Base-by-base conservation (phyloP, 1,139 yeast genomes). In the Scheffersomyces quercinus region DNA sequence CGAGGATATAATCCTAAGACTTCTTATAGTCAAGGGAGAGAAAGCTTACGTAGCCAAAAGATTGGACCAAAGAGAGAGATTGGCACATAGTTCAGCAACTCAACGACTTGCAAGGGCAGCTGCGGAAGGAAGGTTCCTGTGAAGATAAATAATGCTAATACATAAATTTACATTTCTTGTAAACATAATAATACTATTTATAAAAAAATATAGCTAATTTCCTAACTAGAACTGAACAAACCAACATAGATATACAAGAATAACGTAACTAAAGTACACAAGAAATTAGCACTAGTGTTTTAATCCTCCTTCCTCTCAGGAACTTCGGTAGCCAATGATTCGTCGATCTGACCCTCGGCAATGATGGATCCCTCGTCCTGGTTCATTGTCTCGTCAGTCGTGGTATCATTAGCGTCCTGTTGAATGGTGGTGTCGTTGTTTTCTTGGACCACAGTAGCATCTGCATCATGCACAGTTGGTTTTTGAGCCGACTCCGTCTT, bases 1-100 rank as follows among this genome's bases (percentile, higher is more conserved):
- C 5, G 90, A 87, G 53, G 88, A 88, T 56, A 77, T 86, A 10
- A 77, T 87, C 28, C 65, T 88, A 44, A 70, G 95, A 41, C 73
- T 86, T 24, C 62, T 88, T 33, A 59, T 76, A n/a, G 59, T 73
- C 13, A 65, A 65, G 48, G 77, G 68, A 38, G 72, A 73, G 38
- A 72, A 68, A 46, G 56, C 65, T 3, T 75, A 61, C 54, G 81
- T 86, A 3, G 74, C 81, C 7, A 68, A 74, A 49, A 69, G 89
- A 42, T 58, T 87, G 38, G 80, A 77, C 20, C 85, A 82, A 54
- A 69, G 91, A 43, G 87, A 83, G 43, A 68, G 79, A 35, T 66
- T 83, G 42, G 81, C 87, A 0, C 83, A 80, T 50, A 79, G 83
- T 37, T 70, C 85, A 37, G 81, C 85, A 0, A 83, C 89, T 0